Evolutionary conservation across 768 basidiomycete genomes (phyloP).

Genomic region (Tricholoma terreum): DNA sequence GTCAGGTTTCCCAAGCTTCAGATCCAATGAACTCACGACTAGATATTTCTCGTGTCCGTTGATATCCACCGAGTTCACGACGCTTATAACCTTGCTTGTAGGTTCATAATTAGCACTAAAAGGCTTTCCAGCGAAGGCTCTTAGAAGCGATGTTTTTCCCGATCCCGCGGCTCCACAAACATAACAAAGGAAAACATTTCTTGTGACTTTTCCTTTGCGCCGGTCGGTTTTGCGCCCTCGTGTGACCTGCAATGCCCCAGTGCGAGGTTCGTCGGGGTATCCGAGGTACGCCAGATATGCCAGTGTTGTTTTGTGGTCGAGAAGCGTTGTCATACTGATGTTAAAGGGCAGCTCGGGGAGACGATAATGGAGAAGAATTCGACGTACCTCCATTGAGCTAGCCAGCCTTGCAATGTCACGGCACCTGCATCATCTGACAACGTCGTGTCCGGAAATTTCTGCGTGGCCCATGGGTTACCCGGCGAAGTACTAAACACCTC

Average conservation of each 20-base stretch:
- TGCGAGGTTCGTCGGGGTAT: conserved; percentile 77
- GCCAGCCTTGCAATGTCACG: conserved; percentile 96
- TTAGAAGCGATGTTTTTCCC: conserved; percentile 87
- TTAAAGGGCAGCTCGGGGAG: not conserved
- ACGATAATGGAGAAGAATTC: not conserved
- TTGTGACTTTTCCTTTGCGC: conserved; percentile 79
- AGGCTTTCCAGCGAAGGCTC: conserved; percentile 82
- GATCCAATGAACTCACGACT: conserved; percentile 59
- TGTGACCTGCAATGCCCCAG: conserved; percentile 82
- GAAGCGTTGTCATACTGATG: conserved; percentile 89
- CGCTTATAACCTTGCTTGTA: conserved; percentile 85
- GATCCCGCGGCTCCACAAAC: conserved; percentile 95
- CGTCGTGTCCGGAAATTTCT: conserved; percentile 89
- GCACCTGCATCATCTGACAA: conserved; percentile 83
- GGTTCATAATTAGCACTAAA: conserved; percentile 78
- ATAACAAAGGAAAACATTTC: conserved; percentile 92
- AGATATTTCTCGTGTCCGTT: conserved; percentile 94
- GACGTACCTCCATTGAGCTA: conserved; percentile 94
- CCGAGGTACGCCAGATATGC: conserved; percentile 96
- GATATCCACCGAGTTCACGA: conserved; percentile 94
- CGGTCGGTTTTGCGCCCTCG: conserved; percentile 81
- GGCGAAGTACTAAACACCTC: conserved; percentile 93
- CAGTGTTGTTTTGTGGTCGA: conserved; percentile 90
- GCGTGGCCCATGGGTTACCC: conserved; percentile 93
- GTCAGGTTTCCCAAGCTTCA: not conserved